Evolutionary conservation across 805 yeast genomes (phyloP).

Genomic region (Zygosaccharomyces gambellarensis): DNA sequence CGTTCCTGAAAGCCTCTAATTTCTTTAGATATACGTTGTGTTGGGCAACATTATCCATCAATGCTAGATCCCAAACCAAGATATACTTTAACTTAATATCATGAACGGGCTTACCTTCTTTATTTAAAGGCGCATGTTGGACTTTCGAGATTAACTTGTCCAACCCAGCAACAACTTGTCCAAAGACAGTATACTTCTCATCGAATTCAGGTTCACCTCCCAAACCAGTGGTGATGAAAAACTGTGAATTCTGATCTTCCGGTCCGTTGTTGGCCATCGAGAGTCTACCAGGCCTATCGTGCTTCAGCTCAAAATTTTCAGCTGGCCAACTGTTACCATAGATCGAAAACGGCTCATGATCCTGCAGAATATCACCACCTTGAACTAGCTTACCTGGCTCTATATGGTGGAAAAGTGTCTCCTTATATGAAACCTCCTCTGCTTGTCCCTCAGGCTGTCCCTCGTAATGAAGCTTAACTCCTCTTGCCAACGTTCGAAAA

Average conservation of each 20-base stretch:
- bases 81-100: conserved; percentile 40
- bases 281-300: conserved; percentile 62
- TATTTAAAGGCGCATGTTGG: conserved; percentile 49
- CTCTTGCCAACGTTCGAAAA: conserved; percentile 48
- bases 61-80: conserved; percentile 28
- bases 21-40: conserved; percentile 24
- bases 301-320: conserved; percentile 67
- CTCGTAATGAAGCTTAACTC: conserved; percentile 30
- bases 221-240: conserved; percentile 57
- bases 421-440: conserved; percentile 43
- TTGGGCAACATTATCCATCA: conserved; percentile 16
- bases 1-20: conserved; percentile 26
- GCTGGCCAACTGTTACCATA: conserved; percentile 71
- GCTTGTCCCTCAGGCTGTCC: conserved; percentile 27
- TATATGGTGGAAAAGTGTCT: conserved; percentile 67
- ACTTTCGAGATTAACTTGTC: conserved; percentile 53
- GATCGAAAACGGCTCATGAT: conserved; percentile 76
- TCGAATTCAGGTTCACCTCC: conserved; percentile 46
- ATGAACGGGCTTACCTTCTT: conserved; percentile 36
- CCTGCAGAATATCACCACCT: conserved; percentile 81
- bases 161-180: conserved; percentile 65
- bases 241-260: conserved; percentile 66
- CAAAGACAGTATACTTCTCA: conserved; percentile 69
- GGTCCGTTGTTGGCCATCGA: conserved; percentile 71
- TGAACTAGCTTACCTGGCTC: conserved; percentile 73